Percentiles rank a stretch among this genome's conserved stretches.
These are phyloP conservation scores for carrot (Daucus carota) DNA, from an alignment of 129 eudicot genomes.

Conservation along the genomic window DH1_v3.0 NC_030381.2:53962501-53963000, in stretches of 20 bases:
- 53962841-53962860: conserved; percentile 86
- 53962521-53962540: not conserved
- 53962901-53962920: not conserved
- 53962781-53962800: conserved; percentile 16
- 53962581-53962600: not conserved
- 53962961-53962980: not conserved
- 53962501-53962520: not conserved
- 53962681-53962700: too few species aligned
- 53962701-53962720: not conserved
- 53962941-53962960: not conserved
- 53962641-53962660: not conserved
- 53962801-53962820: conserved; percentile 91
- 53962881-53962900: conserved; percentile 38
- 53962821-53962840: conserved; percentile 81
- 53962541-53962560: not conserved
- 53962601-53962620: not conserved
- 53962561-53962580: not conserved
- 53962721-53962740: not conserved
- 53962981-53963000: not conserved
- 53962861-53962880: conserved; percentile 88
- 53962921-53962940: not conserved
- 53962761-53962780: not conserved
- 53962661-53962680: not conserved
- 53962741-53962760: not conserved
- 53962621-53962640: not conserved